Percentiles rank a stretch among this genome's conserved stretches.
phyloP scores from a whole-genome alignment of 495 filamentous ascomycete genomes.

The Neurospora sp. region DNA sequence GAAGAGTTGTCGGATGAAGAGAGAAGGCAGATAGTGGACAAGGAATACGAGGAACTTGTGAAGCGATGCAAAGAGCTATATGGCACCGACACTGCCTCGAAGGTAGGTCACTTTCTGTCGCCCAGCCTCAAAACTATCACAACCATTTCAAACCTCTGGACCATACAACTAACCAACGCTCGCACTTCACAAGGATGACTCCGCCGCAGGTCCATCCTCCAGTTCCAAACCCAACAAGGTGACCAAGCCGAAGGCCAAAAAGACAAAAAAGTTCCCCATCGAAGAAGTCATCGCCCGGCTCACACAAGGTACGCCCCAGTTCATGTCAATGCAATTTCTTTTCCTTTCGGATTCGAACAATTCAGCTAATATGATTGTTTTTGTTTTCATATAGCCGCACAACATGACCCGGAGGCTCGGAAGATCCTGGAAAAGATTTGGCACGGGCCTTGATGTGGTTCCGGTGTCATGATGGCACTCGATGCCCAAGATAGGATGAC shows the following conservation, averaged over 20 bases:
- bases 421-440: neutral
- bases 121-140: no score
- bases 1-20: no score
- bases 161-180: neutral
- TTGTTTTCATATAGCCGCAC: neutral
- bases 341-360: neutral
- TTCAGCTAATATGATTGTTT: neutral
- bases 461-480: neutral
- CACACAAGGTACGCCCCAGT: neutral
- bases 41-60: no score
- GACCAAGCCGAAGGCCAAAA: neutral
- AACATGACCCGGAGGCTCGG: neutral
- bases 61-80: neutral
- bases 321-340: neutral
- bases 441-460: neutral
- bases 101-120: no score
- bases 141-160: neutral
- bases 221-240: neutral
- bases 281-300: neutral
- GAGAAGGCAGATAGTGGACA: no score
- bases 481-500: neutral
- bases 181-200: neutral
- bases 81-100: neutral
- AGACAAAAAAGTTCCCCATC: neutral
- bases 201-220: neutral